A percentile compares a stretch with the other conserved stretches of the same genome.
Conservation (phyloP, 2,329 filamentous ascomycete genomes). For the Cercospora sesami region DNA sequence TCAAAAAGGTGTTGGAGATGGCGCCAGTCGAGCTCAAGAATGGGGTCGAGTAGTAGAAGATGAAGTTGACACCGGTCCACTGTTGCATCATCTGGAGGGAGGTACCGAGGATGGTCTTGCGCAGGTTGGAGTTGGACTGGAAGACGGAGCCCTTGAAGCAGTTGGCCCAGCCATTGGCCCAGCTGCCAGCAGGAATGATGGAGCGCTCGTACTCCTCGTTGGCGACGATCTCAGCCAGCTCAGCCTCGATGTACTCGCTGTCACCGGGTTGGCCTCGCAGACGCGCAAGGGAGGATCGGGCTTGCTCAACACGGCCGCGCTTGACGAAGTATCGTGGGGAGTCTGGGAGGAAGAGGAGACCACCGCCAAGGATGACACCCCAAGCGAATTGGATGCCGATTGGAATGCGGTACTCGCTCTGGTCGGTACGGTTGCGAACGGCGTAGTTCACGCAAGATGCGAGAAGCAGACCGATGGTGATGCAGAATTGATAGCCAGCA, state of each 20-base stretch:
- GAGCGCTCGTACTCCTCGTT: slow-evolving; percentile 82
- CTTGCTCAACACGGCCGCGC: slow-evolving; percentile 67
- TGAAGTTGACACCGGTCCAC: slow-evolving; percentile 86
- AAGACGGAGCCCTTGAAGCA: slow-evolving; percentile 60
- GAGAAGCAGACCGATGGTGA: slow-evolving; percentile 68
- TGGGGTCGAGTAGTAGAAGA: slow-evolving; percentile 73
- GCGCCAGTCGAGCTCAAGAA: slow-evolving; percentile 80
- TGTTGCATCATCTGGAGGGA: slow-evolving; percentile 55
- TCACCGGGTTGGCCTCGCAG: slow-evolving; percentile 73
- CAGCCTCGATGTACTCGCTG: slow-evolving; percentile 73
- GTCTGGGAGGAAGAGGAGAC: slow-evolving; percentile 76
- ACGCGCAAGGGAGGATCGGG: slow-evolving; percentile 61
- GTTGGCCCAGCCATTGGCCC: slow-evolving; percentile 67
- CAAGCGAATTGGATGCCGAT: slow-evolving; percentile 78
- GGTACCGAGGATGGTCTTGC: slow-evolving; percentile 50
- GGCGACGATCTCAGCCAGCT: slow-evolving; percentile 82
- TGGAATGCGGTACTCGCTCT: slow-evolving; percentile 74
- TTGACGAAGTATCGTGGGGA: slow-evolving; percentile 85
- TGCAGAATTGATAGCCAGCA: slow-evolving; percentile 80
- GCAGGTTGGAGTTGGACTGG: slow-evolving; percentile 52
- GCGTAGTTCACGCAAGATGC: slow-evolving; percentile 74
- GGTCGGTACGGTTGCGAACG: slow-evolving; percentile 62
- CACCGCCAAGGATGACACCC: slow-evolving; percentile 71
- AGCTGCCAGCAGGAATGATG: slow-evolving; percentile 64
- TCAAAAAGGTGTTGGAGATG: slow-evolving; percentile 76